These are phyloP conservation scores for Verticillium nonalfalfae DNA, from an alignment of 2,329 filamentous ascomycete species.

Conservation along the genomic window DNA sequence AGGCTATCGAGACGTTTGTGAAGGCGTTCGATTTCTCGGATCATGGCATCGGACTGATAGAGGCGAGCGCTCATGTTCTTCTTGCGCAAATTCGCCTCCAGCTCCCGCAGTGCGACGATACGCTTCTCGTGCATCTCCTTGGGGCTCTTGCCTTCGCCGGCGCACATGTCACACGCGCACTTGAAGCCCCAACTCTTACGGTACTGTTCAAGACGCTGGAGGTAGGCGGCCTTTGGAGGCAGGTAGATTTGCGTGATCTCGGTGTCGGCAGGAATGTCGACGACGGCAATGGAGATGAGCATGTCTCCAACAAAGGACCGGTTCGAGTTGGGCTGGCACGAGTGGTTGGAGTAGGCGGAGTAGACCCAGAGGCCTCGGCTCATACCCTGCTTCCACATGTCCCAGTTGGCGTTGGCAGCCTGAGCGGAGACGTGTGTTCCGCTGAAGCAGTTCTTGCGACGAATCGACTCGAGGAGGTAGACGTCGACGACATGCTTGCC, in stretches of 20 bases:
- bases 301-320: conserved; percentile 28
- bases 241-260: conserved; percentile 32
- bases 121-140: conserved; percentile 13
- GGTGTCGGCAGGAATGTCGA: conserved; percentile 26
- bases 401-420: conserved; percentile 14
- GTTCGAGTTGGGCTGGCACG: conserved; percentile 23
- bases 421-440: conserved; percentile 22
- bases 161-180: conserved; percentile 31
- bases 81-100: conserved; percentile 21
- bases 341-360: conserved; percentile 30
- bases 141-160: conserved; percentile 17
- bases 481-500: conserved; percentile 28
- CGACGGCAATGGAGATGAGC: conserved; percentile 23
- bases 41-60: conserved; percentile 21
- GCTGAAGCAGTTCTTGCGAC: conserved; percentile 33
- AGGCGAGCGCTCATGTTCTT: conserved; percentile 9
- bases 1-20: conserved; percentile 20
- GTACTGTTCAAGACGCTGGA: conserved; percentile 18
- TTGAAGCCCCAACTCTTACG: conserved; percentile 29
- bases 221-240: conserved; percentile 21
- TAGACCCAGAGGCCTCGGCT: conserved; percentile 23
- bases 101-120: conserved; percentile 11
- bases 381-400: conserved; percentile 14
- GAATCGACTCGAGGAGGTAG: conserved; percentile 31
- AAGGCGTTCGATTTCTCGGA: conserved; percentile 23